Base-by-base conservation (phyloP, 164 flowering plant species). In the Pachysandra terminalis region DNA sequence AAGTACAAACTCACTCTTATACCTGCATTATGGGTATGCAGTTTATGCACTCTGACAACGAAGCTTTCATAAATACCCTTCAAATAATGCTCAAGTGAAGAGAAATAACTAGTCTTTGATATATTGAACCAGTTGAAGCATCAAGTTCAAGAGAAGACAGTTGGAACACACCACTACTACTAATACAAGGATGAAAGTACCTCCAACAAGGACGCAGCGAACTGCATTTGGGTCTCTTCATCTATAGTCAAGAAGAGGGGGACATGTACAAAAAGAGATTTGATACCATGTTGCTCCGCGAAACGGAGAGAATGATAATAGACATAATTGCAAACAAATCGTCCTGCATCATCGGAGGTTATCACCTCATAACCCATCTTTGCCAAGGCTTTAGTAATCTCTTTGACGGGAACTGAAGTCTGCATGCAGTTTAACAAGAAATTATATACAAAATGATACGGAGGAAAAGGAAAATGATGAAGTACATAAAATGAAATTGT, bases 281-380 rank as follows among this genome's bases (percentile, higher is more conserved):
- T 86, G 58, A 70, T 81, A 55, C 86, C 89, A 69, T 83, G 87
- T 74, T 86, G 83, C 82, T 94, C 91, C 13, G 97, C 90, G 73
- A 90, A 91, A 27, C 86, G 81, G 71, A 94, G 91, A 32, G 98
- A 94, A 68, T 91, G 97, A 65, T 94, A 94, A 77, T 94, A 94
- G 9, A 91, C 91, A 69, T 90, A 94, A 56, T 94, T 94, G 96
- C 98, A 91, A 19, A 94, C 98, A 67, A 91, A 94, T 23, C 96
- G 84, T 10, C 97, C 98, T 3, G 98, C 98, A 76, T 94, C 97
- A 65, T 85, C 86, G 1, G 98, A 94, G 19, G 82, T 71, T 79
- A 78, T 79, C 70, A 91, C 97, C 19, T 88, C 89, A 62, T 78
- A 91, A 9, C 96, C 96, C 83, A 75, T 82, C 75, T 86, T 81